A percentile compares a stretch with the other conserved stretches of the same genome.
Evolutionary conservation across 2,329 filamentous ascomycete species (phyloP).

Genomic region (Sphaerulina populicola): DNA sequence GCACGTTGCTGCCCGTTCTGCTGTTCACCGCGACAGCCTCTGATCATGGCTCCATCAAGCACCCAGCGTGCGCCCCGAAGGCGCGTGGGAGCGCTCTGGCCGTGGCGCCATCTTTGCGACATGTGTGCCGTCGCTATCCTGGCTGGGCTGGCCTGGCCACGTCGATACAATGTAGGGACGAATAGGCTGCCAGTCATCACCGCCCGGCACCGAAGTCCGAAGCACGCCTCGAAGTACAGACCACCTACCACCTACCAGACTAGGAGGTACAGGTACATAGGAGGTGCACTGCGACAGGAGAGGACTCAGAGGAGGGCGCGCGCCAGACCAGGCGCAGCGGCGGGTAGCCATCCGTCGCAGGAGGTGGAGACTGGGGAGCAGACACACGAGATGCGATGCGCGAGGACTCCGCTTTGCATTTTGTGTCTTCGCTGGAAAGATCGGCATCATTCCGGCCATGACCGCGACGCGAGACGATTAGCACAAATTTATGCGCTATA

Average conservation of each 20-base stretch:
- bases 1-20: not conserved
- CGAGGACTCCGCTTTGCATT: slow-evolving; percentile 1
- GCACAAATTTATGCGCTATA: not conserved
- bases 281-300: not conserved
- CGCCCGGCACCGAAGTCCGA: no score
- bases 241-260: not conserved
- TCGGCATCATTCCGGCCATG: not conserved
- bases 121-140: not conserved
- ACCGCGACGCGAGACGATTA: not conserved
- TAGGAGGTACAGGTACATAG: not conserved
- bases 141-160: not conserved
- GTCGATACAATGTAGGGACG: not conserved
- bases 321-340: not conserved
- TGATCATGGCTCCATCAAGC: not conserved
- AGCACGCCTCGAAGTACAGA: no score
- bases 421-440: not conserved
- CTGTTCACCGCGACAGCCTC: not conserved
- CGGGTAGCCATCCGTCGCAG: not conserved
- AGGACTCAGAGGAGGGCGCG: not conserved
- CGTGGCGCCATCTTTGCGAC: not conserved
- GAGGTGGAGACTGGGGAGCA: not conserved
- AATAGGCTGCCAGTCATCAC: not conserved
- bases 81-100: not conserved
- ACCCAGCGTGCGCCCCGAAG: not conserved
- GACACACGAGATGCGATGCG: not conserved